Percentiles rank a stretch among this genome's conserved stretches.
Conservation (phyloP, 2,329 filamentous ascomycete species). For the Xylaria hypoxylon region DNA sequence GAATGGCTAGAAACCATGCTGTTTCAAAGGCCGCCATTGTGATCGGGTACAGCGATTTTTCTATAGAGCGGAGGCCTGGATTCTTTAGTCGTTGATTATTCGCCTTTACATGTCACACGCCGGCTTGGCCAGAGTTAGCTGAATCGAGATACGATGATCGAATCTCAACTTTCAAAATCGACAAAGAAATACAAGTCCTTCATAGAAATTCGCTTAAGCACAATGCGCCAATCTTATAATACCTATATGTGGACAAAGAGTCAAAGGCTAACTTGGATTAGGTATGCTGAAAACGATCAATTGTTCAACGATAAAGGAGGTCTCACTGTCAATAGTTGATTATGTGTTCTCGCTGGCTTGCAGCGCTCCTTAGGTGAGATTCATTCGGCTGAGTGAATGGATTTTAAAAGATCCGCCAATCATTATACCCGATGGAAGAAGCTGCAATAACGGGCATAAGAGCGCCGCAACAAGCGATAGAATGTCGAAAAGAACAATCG, state of each 20-base stretch:
- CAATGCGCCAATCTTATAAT: neutral
- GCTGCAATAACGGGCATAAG: neutral
- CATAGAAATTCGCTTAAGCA: neutral
- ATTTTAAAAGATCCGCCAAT: neutral
- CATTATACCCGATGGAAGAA: neutral
- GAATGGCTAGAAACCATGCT: too few relatives aligned
- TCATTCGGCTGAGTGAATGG: neutral
- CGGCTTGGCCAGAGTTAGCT: neutral
- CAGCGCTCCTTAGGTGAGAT: neutral
- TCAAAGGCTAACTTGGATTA: neutral
- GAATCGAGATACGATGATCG: too few relatives aligned
- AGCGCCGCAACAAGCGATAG: neutral
- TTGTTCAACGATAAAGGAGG: constrained; percentile 3
- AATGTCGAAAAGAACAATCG: constrained; percentile 4
- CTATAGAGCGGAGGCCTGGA: too few relatives aligned
- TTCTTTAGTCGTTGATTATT: too few relatives aligned
- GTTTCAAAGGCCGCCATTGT: too few relatives aligned
- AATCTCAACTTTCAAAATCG: too few relatives aligned
- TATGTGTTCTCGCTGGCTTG: too few relatives aligned
- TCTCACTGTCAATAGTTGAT: neutral
- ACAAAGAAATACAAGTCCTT: too few relatives aligned
- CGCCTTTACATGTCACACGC: too few relatives aligned
- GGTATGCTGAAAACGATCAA: neutral
- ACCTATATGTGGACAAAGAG: constrained; percentile 5
- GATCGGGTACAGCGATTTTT: too few relatives aligned